These are phyloP conservation scores for Claviceps sp. DNA, from an alignment of 2,329 filamentous ascomycete genomes.

Conservation along the genomic window DNA sequence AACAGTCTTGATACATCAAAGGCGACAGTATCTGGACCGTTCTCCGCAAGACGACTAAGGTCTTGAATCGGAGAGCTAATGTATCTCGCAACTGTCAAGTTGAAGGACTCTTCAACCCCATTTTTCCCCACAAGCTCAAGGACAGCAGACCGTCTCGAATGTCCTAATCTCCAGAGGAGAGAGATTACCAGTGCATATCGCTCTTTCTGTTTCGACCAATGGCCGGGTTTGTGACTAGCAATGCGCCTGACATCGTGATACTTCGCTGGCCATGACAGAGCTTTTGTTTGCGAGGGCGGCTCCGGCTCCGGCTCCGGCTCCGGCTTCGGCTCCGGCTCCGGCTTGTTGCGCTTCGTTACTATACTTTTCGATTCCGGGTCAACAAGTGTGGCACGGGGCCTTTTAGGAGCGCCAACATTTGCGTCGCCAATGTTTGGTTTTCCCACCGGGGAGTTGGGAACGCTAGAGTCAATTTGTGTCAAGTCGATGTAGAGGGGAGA, in stretches of 20 bases:
- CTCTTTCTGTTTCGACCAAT: conserved; percentile 17
- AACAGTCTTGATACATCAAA: conserved; percentile 21
- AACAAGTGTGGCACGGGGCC: not conserved
- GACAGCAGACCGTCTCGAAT: conserved; percentile 15
- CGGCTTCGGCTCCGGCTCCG: not conserved
- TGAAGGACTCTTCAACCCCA: conserved; percentile 6
- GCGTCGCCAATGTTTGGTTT: not conserved
- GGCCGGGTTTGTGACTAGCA: conserved; percentile 6
- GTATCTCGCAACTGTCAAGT: conserved; percentile 4
- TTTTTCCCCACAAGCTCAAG: conserved; percentile 13
- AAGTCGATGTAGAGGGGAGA: conserved; percentile 16
- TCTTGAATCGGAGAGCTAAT: conserved; percentile 8
- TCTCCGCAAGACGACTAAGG: conserved; percentile 4
- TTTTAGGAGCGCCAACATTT: conserved; percentile 14
- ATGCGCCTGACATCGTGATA: conserved; percentile 9
- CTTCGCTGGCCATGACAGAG: conserved; percentile 1
- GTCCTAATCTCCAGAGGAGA: conserved; percentile 18
- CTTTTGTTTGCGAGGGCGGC: not conserved
- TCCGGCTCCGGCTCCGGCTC: not conserved
- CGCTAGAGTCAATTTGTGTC: conserved; percentile 12
- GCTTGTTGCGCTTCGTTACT: not conserved
- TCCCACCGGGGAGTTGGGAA: conserved; percentile 6
- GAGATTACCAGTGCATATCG: conserved; percentile 17
- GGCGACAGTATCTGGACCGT: conserved; percentile 8
- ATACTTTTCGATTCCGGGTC: not conserved